These are phyloP conservation scores for Sphagnum tenellum DNA, from an alignment of 225 moss, liverwort and hornwort genomes.

Conservation along the genomic window DNA sequence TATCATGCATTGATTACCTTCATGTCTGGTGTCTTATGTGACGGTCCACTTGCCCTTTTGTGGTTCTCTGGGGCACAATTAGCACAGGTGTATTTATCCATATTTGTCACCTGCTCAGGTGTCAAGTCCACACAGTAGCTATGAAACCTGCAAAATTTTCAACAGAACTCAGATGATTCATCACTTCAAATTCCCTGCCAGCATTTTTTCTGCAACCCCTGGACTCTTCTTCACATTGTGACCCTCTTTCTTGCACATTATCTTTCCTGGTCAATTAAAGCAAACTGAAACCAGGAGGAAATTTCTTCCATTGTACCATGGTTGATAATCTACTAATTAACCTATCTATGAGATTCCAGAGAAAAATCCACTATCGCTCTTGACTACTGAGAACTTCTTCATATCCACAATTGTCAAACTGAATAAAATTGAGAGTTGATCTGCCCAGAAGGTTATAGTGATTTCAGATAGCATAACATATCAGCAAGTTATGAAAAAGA, in stretches of 20 bases:
- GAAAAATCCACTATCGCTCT: not conserved
- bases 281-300: not conserved
- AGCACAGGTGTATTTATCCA: conserved; percentile 93
- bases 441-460: too few relatives aligned
- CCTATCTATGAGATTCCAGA: too few relatives aligned
- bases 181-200: not conserved
- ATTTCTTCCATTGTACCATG: not conserved
- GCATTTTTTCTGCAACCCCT: not conserved
- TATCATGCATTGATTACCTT: too few relatives aligned
- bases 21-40: conserved; percentile 39
- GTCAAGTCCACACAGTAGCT: conserved; percentile 90
- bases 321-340: not conserved
- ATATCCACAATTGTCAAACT: too few relatives aligned
- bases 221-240: not conserved
- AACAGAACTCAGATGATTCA: not conserved
- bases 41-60: conserved; percentile 75
- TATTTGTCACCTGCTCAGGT: conserved; percentile 68
- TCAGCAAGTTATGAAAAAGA: too few relatives aligned
- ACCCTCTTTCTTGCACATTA: too few relatives aligned
- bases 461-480: too few relatives aligned
- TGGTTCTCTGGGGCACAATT: conserved; percentile 69
- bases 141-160: conserved; percentile 76
- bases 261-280: too few relatives aligned
- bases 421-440: too few relatives aligned
- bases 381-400: too few relatives aligned